Percentiles rank a stretch among this genome's conserved stretches.
Evolutionary conservation across 2,329 filamentous ascomycete genomes (phyloP).

Genomic region (Calonectria honghensis): DNA sequence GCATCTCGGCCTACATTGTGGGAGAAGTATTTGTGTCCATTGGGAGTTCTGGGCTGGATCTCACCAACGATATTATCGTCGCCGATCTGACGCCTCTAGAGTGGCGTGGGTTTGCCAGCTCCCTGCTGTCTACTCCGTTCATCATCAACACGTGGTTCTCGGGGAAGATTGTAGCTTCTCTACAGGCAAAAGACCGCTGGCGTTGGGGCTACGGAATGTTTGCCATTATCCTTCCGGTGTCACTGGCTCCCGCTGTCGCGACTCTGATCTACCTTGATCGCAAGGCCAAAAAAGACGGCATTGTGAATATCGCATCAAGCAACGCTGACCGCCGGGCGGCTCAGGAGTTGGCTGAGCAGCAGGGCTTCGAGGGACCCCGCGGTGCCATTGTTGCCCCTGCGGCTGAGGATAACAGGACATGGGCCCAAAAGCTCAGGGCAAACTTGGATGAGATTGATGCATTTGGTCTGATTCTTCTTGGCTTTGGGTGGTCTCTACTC

Average conservation of each 20-base stretch:
- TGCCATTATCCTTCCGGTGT: slow-evolving; percentile 74
- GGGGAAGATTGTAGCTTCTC: slow-evolving; percentile 63
- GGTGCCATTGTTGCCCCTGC: slow-evolving; percentile 46
- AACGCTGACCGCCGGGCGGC: slow-evolving; percentile 60
- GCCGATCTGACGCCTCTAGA: slow-evolving; percentile 75
- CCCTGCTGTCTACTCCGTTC: slow-evolving; percentile 55
- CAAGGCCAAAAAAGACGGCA: slow-evolving; percentile 72
- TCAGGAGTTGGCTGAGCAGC: slow-evolving; percentile 44
- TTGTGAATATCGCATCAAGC: slow-evolving; percentile 61
- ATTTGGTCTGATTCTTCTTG: slow-evolving; percentile 67
- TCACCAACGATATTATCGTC: slow-evolving; percentile 78
- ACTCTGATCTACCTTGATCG: slow-evolving; percentile 73
- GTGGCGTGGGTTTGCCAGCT: slow-evolving; percentile 60
- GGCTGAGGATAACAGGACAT: slow-evolving; percentile 43
- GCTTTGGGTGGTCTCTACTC: slow-evolving; percentile 72
- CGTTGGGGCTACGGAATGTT: slow-evolving; percentile 75
- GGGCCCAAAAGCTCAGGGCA: slow-evolving; percentile 44
- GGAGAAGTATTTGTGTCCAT: slow-evolving; percentile 76
- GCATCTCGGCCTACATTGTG: slow-evolving; percentile 70
- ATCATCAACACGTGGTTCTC: slow-evolving; percentile 63
- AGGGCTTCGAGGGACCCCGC: slow-evolving; percentile 43
- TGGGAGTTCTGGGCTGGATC: slow-evolving; percentile 75
- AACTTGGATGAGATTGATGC: slow-evolving; percentile 66
- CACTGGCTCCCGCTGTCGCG: slow-evolving; percentile 71
- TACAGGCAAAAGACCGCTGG: slow-evolving; percentile 57